These are phyloP conservation scores for Colletotrichum truncatum DNA, from an alignment of 2,329 filamentous ascomycete genomes.

Conservation along the genomic window DNA sequence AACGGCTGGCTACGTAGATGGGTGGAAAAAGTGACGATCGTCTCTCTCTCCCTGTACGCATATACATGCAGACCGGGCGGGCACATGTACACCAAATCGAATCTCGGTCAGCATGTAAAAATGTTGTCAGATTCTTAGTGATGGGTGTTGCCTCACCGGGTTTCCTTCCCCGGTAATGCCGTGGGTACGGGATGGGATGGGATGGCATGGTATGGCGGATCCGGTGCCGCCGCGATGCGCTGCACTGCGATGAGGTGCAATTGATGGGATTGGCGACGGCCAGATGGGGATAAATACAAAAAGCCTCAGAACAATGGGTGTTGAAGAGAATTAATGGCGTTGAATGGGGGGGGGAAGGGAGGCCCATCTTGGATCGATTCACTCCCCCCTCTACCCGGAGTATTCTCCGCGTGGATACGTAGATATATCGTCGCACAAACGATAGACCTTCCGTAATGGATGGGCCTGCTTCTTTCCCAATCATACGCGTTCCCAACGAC, in stretches of 20 bases:
- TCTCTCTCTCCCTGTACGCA: too few species aligned
- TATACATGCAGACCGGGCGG: too few species aligned
- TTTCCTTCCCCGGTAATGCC: background rate
- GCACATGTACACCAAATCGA: too few species aligned
- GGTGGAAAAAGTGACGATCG: too few species aligned
- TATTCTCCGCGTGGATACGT: background rate
- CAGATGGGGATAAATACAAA: too few species aligned
- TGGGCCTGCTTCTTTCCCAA: background rate
- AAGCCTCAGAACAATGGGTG: too few species aligned
- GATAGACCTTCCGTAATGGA: background rate
- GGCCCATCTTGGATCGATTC: background rate
- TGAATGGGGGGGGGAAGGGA: background rate
- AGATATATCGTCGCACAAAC: background rate
- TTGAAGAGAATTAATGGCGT: background rate
- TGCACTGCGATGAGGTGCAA: background rate
- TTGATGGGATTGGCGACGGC: background rate
- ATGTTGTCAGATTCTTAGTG: background rate
- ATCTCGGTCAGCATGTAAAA: too few species aligned
- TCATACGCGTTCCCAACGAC: background rate
- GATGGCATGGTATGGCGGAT: background rate
- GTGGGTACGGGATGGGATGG: background rate
- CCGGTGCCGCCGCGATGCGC: slow-evolving; percentile 5
- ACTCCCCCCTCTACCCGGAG: background rate
- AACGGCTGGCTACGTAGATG: too few species aligned
- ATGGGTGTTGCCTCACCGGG: background rate